Conservation (phyloP, 176 grass and related monocot species). For the Canna indica region DNA sequence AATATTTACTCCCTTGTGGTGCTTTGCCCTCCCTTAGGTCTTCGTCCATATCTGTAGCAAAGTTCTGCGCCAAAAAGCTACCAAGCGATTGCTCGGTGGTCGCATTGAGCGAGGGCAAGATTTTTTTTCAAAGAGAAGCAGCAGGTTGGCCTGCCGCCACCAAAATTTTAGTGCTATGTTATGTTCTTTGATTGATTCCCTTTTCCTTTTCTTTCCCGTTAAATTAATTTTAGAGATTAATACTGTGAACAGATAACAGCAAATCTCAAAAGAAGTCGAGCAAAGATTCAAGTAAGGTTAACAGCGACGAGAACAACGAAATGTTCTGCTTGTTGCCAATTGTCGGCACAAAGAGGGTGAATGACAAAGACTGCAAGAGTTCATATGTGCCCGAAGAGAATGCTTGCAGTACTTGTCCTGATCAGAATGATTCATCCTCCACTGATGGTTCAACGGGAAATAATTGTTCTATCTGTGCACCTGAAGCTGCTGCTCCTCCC, state of each 20-base stretch:
- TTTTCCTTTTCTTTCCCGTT: not conserved
- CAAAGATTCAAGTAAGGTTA: slow-evolving; percentile 35
- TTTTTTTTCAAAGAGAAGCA: slow-evolving; percentile 56
- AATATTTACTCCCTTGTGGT: not conserved
- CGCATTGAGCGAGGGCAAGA: slow-evolving; percentile 75
- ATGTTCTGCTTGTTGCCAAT: slow-evolving; percentile 45
- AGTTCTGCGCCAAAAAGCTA: slow-evolving; percentile 86
- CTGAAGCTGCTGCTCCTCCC: slow-evolving; percentile 14
- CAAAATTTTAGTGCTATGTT: not conserved
- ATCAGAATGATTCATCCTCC: slow-evolving; percentile 18
- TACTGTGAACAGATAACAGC: slow-evolving; percentile 3
- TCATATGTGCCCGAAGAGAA: slow-evolving; percentile 23
- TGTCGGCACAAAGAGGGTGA: slow-evolving; percentile 9
- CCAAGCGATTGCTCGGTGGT: slow-evolving; percentile 48
- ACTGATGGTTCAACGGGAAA: slow-evolving; percentile 25
- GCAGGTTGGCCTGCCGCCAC: slow-evolving; percentile 26
- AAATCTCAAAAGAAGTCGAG: slow-evolving; percentile 22
- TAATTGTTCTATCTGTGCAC: slow-evolving; percentile 24
- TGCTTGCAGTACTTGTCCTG: slow-evolving; percentile 28
- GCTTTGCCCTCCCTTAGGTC: slow-evolving; percentile 34
- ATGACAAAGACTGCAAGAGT: slow-evolving; percentile 29
- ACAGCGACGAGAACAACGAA: slow-evolving; percentile 23
- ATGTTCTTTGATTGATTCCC: not conserved
- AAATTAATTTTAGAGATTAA: not conserved
- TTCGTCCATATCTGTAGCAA: slow-evolving; percentile 44